Evolutionary conservation across 345 rosid genomes (phyloP).

Genomic region (Streptanthus diversifolius): DNA sequence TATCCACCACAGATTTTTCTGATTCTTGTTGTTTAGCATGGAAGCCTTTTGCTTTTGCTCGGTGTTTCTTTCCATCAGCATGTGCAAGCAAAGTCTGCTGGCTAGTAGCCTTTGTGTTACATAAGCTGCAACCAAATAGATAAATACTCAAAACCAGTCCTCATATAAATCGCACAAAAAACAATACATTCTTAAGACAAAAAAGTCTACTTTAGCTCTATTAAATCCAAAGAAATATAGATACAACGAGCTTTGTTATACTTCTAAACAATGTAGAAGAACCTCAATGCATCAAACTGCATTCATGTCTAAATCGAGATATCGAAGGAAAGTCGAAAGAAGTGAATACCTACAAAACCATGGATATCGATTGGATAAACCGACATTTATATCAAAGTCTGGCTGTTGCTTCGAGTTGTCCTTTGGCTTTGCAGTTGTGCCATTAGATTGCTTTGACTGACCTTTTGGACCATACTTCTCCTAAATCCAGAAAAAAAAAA

Average conservation of each 20-base stretch:
- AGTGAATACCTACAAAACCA: conserved; percentile 88
- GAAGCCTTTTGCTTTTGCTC: conserved; percentile 66
- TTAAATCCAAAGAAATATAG: not conserved
- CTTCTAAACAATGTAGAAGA: not conserved
- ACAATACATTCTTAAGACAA: not conserved
- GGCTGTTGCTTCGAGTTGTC: conserved; percentile 57
- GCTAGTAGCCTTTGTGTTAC: conserved; percentile 79
- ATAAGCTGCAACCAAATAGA: conserved; percentile 49
- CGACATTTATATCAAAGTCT: conserved; percentile 66
- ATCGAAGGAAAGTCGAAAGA: not conserved
- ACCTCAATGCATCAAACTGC: not conserved
- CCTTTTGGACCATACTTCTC: conserved; percentile 97
- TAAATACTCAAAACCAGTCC: not conserved
- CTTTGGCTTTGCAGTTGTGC: conserved; percentile 54
- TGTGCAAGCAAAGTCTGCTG: conserved; percentile 81
- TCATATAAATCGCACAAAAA: not conserved
- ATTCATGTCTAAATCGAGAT: not conserved
- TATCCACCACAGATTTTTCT: conserved; percentile 38
- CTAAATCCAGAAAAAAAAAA: conserved; percentile 32
- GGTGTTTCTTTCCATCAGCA: conserved; percentile 94
- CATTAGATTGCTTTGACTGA: conserved; percentile 45
- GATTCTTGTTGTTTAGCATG: conserved; percentile 54
- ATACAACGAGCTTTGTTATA: not conserved
- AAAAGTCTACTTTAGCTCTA: conserved; percentile 1
- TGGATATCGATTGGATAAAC: conserved; percentile 76